phyloP scores from a whole-genome alignment of 305 asterid species.

The Stenogyne calaminthoides region DNA sequence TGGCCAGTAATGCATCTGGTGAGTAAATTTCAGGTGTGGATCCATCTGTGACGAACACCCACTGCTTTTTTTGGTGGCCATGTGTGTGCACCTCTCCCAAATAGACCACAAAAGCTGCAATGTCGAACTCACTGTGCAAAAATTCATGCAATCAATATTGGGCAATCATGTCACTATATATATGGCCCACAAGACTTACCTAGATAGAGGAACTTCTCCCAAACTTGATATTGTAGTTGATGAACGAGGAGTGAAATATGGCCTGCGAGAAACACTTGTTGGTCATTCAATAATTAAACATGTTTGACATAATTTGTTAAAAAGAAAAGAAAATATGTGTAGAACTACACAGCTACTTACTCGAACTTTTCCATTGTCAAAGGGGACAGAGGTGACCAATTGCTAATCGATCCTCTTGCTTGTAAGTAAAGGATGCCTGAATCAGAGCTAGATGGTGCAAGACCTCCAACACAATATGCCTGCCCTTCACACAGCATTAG shows the following conservation, averaged over 20 bases:
- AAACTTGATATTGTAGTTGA: conserved; percentile 63
- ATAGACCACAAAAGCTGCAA: conserved; percentile 75
- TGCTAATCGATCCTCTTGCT: conserved; percentile 69
- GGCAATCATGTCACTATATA: conserved; percentile 16
- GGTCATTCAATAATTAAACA: conserved; percentile 11
- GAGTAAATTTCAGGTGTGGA: conserved; percentile 42
- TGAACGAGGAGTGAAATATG: conserved; percentile 75
- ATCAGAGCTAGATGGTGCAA: conserved; percentile 70
- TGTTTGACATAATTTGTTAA: neutral
- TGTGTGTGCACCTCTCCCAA: conserved; percentile 74
- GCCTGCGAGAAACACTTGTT: conserved; percentile 48
- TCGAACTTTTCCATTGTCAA: conserved; percentile 45
- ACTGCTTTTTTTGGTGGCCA: conserved; percentile 74
- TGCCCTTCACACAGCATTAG: conserved; percentile 76
- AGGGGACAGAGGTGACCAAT: conserved; percentile 72
- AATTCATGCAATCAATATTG: conserved; percentile 35
- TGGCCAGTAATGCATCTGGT: conserved; percentile 65
- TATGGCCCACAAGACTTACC: conserved; percentile 45
- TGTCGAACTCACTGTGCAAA: conserved; percentile 79
- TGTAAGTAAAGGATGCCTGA: conserved; percentile 76
- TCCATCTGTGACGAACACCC: conserved; percentile 92
- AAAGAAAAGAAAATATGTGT: neutral
- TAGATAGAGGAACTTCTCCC: conserved; percentile 74
- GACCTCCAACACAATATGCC: conserved; percentile 78
- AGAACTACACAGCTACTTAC: conserved; percentile 49